Conservation (phyloP, 768 basidiomycete species). For the Phlegmacium glaucopus region DNA sequence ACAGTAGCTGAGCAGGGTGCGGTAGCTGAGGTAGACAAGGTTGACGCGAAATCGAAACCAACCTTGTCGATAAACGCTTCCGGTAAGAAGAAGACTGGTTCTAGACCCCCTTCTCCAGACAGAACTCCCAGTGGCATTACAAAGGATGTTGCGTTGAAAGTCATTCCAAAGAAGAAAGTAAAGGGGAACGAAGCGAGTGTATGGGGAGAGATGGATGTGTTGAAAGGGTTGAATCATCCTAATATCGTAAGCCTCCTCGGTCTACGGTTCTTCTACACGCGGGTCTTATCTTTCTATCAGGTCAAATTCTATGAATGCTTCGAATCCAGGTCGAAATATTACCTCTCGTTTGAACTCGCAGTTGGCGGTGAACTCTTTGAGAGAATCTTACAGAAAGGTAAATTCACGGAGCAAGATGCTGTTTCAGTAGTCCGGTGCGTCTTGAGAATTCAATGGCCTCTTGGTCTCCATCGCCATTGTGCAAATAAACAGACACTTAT, state of each 20-base stretch:
- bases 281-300: conserved; percentile 31
- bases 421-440: conserved; percentile 69
- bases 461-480: no score
- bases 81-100: conserved; percentile 12
- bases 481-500: no score
- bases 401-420: conserved; percentile 92
- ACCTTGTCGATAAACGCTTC: conserved; percentile 10
- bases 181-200: conserved; percentile 88
- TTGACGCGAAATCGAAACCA: conserved; percentile 8
- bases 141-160: conserved; percentile 82
- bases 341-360: conserved; percentile 93
- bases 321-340: conserved; percentile 91
- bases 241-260: conserved; percentile 69
- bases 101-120: conserved; percentile 22
- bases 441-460: no score
- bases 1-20: conserved; percentile 58
- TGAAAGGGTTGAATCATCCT: conserved; percentile 85
- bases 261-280: background rate
- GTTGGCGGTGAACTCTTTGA: conserved; percentile 94
- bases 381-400: conserved; percentile 78
- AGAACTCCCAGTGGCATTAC: conserved; percentile 34
- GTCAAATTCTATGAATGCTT: conserved; percentile 98
- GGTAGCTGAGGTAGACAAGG: conserved; percentile 29
- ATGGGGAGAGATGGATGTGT: conserved; percentile 91
- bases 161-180: conserved; percentile 94